Evolutionary conservation across 1,284 basidiomycete genomes (phyloP).

Genomic region (Cryptococcus jaspeensis): DNA sequence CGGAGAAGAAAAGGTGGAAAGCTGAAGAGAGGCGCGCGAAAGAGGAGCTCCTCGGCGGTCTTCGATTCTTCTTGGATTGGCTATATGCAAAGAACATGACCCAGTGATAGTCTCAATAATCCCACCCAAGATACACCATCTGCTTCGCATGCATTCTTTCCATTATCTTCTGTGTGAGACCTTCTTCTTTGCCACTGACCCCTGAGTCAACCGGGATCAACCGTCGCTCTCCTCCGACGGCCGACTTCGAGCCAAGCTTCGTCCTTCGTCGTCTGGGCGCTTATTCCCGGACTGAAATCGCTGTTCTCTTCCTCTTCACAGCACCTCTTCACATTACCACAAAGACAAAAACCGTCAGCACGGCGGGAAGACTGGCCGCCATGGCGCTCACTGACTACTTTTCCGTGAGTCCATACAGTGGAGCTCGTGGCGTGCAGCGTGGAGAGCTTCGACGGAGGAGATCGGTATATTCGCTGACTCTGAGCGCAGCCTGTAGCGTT

Average conservation of each 20-base stretch:
- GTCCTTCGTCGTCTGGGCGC: not conserved
- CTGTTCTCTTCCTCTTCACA: not conserved
- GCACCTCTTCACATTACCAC: not conserved
- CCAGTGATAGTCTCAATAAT: too few relatives aligned
- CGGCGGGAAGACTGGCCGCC: not conserved
- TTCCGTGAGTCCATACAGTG: slow-evolving; percentile 4
- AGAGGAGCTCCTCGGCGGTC: too few relatives aligned
- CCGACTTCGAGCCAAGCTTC: not conserved
- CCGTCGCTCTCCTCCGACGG: not conserved
- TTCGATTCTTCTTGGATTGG: too few relatives aligned
- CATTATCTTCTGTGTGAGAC: too few relatives aligned
- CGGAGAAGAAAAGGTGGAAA: too few relatives aligned
- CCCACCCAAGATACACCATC: too few relatives aligned
- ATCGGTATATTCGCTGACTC: not conserved
- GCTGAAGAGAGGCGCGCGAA: too few relatives aligned
- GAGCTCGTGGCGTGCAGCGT: not conserved
- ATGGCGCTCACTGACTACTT: slow-evolving; percentile 22
- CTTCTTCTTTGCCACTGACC: too few relatives aligned
- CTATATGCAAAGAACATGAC: slow-evolving; percentile 3
- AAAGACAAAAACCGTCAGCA: not conserved
- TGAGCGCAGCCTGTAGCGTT: slow-evolving; percentile 53
- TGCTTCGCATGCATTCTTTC: too few relatives aligned
- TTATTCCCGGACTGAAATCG: not conserved
- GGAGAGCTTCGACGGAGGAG: not conserved
- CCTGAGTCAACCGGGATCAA: not conserved